Conservation (phyloP, 2,329 filamentous ascomycete genomes). For the Nothopassalora personata region DNA sequence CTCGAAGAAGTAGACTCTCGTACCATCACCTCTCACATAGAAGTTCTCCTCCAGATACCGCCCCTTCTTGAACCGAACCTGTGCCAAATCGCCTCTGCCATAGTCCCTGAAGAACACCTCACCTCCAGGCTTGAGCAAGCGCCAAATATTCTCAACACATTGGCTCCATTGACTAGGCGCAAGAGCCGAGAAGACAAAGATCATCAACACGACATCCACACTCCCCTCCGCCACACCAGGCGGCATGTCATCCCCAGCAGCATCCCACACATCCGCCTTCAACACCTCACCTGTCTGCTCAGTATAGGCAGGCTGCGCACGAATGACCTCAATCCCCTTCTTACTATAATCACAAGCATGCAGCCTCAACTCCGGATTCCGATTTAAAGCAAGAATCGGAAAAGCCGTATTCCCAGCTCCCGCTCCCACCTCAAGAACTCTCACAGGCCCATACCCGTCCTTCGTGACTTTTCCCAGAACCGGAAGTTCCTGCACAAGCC, state of each 20-base stretch:
- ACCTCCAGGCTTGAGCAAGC: conserved; percentile 85
- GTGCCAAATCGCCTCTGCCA: conserved; percentile 87
- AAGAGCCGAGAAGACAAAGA: conserved; percentile 95
- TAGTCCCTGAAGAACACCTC: conserved; percentile 94
- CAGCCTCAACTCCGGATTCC: conserved; percentile 73
- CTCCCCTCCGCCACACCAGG: conserved; percentile 70
- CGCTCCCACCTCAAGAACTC: conserved; percentile 84
- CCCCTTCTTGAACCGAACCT: conserved; percentile 95
- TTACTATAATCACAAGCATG: conserved; percentile 97
- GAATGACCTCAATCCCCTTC: conserved; percentile 90
- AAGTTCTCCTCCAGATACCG: conserved; percentile 95
- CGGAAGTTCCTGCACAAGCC: conserved; percentile 94
- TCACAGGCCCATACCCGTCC: conserved; percentile 61
- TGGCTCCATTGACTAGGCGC: conserved; percentile 77
- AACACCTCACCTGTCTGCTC: conserved; percentile 49
- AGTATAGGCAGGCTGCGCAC: conserved; percentile 70
- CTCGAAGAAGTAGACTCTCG: conserved; percentile 96
- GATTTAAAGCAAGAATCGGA: conserved; percentile 77
- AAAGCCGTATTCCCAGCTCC: conserved; percentile 97
- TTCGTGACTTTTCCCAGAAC: conserved; percentile 71
- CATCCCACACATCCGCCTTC: conserved; percentile 93
- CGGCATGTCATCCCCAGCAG: conserved; percentile 63
- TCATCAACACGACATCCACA: conserved; percentile 87
- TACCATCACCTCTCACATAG: conserved; percentile 92
- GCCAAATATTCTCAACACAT: conserved; percentile 74